Conservation (phyloP, 768 basidiomycete species). For the Tulasnella sp. region DNA sequence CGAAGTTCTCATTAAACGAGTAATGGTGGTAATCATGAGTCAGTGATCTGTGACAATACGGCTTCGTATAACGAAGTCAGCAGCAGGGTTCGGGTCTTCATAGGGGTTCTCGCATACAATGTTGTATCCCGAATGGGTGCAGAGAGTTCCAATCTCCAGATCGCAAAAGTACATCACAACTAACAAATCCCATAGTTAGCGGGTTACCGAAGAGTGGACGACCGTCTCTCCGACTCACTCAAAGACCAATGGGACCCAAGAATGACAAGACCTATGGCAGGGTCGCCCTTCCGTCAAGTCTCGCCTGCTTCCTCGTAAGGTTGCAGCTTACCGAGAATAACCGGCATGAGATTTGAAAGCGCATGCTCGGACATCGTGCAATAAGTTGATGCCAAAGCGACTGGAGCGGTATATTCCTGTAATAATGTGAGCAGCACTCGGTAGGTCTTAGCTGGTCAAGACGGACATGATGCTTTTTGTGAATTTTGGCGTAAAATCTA, state of each 20-base stretch:
- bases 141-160: constrained; percentile 9
- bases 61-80: constrained; percentile 5
- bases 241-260: constrained; percentile 29
- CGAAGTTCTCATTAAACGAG: constrained; percentile 30
- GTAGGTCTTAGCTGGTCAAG: background rate
- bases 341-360: constrained; percentile 25
- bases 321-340: constrained; percentile 18
- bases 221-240: constrained; percentile 17
- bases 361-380: constrained; percentile 23
- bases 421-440: background rate
- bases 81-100: background rate
- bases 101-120: constrained; percentile 7
- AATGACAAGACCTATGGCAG: constrained; percentile 1
- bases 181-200: background rate
- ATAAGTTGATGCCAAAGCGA: constrained; percentile 29
- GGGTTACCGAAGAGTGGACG: background rate
- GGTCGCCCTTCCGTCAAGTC: background rate
- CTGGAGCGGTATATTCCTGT: constrained; percentile 32
- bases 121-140: constrained; percentile 32
- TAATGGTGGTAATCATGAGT: constrained; percentile 32
- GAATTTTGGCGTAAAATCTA: constrained; percentile 22
- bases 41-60: constrained; percentile 11
- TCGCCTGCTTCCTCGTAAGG: background rate
- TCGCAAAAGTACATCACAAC: constrained; percentile 34
- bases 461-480: constrained; percentile 33